Conservation (phyloP, 2,329 filamentous ascomycete species). For the Venturia pyrina region DNA sequence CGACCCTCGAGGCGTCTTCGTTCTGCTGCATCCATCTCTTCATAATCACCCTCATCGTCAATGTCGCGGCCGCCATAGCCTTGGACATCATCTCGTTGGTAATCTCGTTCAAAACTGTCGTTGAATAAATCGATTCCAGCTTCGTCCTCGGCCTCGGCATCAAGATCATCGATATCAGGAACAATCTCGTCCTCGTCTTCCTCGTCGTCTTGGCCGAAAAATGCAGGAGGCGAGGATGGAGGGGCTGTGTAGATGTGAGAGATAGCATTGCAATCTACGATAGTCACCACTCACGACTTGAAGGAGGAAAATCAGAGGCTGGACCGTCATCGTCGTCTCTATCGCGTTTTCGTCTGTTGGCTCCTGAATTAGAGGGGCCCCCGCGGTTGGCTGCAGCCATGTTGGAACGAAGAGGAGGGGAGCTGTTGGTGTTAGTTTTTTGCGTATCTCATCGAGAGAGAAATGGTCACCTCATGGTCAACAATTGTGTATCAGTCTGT, state of each 20-base stretch:
- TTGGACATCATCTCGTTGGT: slow-evolving; percentile 42
- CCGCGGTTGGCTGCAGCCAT: slow-evolving; percentile 79
- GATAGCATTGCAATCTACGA: not conserved
- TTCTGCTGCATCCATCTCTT: slow-evolving; percentile 54
- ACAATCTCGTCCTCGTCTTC: slow-evolving; percentile 61
- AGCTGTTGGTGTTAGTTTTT: not conserved
- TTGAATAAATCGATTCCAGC: slow-evolving; percentile 63
- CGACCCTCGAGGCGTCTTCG: slow-evolving; percentile 63
- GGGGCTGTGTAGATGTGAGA: slow-evolving; percentile 31
- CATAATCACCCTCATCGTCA: slow-evolving; percentile 69
- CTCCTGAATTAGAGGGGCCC: slow-evolving; percentile 26
- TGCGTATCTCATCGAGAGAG: not conserved
- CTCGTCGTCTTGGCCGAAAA: slow-evolving; percentile 50
- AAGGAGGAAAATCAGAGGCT: slow-evolving; percentile 48
- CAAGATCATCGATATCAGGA: slow-evolving; percentile 55
- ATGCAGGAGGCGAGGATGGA: slow-evolving; percentile 48
- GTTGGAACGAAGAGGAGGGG: slow-evolving; percentile 68
- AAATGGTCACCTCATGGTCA: slow-evolving; percentile 8
- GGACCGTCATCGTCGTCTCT: slow-evolving; percentile 53
- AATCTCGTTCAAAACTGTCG: slow-evolving; percentile 57
- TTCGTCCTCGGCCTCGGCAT: slow-evolving; percentile 60
- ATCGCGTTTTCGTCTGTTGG: slow-evolving; percentile 49
- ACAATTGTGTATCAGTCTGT: not conserved
- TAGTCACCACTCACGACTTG: slow-evolving; percentile 44
- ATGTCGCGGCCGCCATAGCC: slow-evolving; percentile 61